Evolutionary conservation across 2,329 filamentous ascomycete genomes (phyloP), one percentile per base, ranked within the genome.

Genomic region (Paraconiothyrium sp.): DNA sequence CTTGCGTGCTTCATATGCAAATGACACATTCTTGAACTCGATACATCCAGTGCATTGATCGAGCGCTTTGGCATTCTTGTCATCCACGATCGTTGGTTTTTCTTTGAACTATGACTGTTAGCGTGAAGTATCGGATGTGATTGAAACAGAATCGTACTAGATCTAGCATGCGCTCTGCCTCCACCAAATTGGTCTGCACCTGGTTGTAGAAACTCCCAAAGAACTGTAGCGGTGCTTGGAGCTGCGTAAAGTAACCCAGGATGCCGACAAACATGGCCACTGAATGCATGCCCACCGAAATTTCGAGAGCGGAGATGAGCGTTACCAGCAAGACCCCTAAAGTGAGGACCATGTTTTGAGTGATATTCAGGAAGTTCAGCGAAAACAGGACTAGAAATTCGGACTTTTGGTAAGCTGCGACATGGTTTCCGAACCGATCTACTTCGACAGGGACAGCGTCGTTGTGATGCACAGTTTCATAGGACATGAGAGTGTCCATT

Each of bases 401-500:
- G 1, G 65, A 62, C 5, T 49, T 35, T 55, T 72, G 70, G 49
- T 57, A 71, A 10, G 30, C 9, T 6, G 9, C 10, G 3, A 72
- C 55, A 9, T 47, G 57, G 3, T n/a, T 30, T 30, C 11, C 39
- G 43, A 62, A 69, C 11, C 60, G 41, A 20, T 37, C 4, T 3
- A 43, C n/a, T 46, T 71, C 67, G 0, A 60, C 5, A 6, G 41
- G n/a, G 3, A 64, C 27, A 8, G 69, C 67, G 47, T 47, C 48
- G 48, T 63, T 66, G 35, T 70, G 59, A 22, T 72, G 67, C 4
- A 71, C 67, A 9, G 63, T 64, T 63, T 84, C 83, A 60, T 83
- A 84, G 0, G 82, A 81, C 67, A 84, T 76, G 46, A 84, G 81
- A 2, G 83, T 79, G 66, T 84, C 83, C 1, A 79, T 84, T 54